Percentiles rank a stretch among this genome's conserved stretches.
phyloP scores from a whole-genome alignment of 805 yeast species.

The Blastobotrys americana region DNA sequence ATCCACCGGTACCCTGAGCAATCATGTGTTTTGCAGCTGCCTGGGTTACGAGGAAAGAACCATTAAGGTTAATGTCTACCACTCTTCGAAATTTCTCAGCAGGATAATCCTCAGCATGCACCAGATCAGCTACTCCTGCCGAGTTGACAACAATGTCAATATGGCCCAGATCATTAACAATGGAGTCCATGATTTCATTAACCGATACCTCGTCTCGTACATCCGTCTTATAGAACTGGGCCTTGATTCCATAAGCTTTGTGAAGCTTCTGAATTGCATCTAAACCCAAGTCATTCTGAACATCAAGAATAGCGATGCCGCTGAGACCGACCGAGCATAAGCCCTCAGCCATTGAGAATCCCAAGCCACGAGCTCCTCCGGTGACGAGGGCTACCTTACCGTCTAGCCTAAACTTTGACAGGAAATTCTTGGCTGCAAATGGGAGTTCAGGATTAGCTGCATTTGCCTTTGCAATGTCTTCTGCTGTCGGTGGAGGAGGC shows the following conservation, averaged over 20 bases:
- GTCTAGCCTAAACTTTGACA: slow-evolving; percentile 45
- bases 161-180: slow-evolving; percentile 48
- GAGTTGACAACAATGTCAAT: slow-evolving; percentile 53
- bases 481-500: slow-evolving; percentile 36
- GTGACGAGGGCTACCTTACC: slow-evolving; percentile 59
- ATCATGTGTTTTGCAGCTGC: slow-evolving; percentile 62
- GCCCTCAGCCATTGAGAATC: slow-evolving; percentile 54
- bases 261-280: slow-evolving; percentile 52
- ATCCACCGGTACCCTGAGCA: slow-evolving; percentile 46
- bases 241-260: slow-evolving; percentile 45
- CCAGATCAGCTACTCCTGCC: slow-evolving; percentile 64
- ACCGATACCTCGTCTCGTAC: slow-evolving; percentile 48
- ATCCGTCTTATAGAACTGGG: slow-evolving; percentile 59
- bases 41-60: slow-evolving; percentile 59
- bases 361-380: slow-evolving; percentile 65
- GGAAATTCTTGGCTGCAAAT: slow-evolving; percentile 32
- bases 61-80: slow-evolving; percentile 58
- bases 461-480: slow-evolving; percentile 32
- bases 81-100: slow-evolving; percentile 56
- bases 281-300: slow-evolving; percentile 53
- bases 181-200: slow-evolving; percentile 43
- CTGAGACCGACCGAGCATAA: slow-evolving; percentile 48
- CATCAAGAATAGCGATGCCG: slow-evolving; percentile 48
- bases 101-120: slow-evolving; percentile 63
- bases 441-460: slow-evolving; percentile 29